These are phyloP conservation scores for Penicillium digitatum DNA, from an alignment of 2,329 filamentous ascomycete genomes.

Conservation along the genomic window DNA sequence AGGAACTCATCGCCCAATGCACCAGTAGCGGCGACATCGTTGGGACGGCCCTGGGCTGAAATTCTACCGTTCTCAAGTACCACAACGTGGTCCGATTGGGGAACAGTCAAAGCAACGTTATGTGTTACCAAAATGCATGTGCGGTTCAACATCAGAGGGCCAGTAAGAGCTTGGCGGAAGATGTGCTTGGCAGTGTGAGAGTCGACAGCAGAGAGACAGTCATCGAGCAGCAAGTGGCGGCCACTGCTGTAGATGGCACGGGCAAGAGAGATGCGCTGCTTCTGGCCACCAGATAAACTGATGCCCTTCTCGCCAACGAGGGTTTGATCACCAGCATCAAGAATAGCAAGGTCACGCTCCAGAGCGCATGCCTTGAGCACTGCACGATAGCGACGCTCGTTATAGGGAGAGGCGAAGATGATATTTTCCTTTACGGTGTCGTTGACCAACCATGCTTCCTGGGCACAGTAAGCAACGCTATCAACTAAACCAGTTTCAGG, in stretches of 20 bases:
- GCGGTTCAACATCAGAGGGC: slow-evolving; percentile 78
- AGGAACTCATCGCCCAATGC: slow-evolving; percentile 80
- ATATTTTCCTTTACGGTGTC: slow-evolving; percentile 96
- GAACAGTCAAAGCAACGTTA: slow-evolving; percentile 83
- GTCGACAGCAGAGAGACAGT: slow-evolving; percentile 93
- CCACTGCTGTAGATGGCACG: slow-evolving; percentile 95
- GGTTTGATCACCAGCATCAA: slow-evolving; percentile 88
- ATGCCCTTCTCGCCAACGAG: slow-evolving; percentile 97
- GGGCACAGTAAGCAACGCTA: slow-evolving; percentile 91
- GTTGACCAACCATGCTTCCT: slow-evolving; percentile 95
- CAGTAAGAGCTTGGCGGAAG: slow-evolving; percentile 86
- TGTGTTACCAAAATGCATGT: slow-evolving; percentile 96
- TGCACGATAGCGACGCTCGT: slow-evolving; percentile 77
- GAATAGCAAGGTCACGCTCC: slow-evolving; percentile 84
- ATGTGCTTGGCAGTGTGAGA: slow-evolving; percentile 98
- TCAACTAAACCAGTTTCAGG: slow-evolving; percentile 83
- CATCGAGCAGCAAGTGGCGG: slow-evolving; percentile 83
- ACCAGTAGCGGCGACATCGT: slow-evolving; percentile 78
- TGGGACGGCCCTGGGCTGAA: slow-evolving; percentile 67
- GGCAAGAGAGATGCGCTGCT: slow-evolving; percentile 95
- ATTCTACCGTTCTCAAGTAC: slow-evolving; percentile 84
- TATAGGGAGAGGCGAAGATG: slow-evolving; percentile 74
- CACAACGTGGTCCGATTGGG: slow-evolving; percentile 74
- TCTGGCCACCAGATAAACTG: slow-evolving; percentile 92
- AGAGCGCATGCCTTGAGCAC: slow-evolving; percentile 89